Base-by-base conservation (phyloP, 352 stramenopile genomes). In the Globisporangium irregulare region DNA sequence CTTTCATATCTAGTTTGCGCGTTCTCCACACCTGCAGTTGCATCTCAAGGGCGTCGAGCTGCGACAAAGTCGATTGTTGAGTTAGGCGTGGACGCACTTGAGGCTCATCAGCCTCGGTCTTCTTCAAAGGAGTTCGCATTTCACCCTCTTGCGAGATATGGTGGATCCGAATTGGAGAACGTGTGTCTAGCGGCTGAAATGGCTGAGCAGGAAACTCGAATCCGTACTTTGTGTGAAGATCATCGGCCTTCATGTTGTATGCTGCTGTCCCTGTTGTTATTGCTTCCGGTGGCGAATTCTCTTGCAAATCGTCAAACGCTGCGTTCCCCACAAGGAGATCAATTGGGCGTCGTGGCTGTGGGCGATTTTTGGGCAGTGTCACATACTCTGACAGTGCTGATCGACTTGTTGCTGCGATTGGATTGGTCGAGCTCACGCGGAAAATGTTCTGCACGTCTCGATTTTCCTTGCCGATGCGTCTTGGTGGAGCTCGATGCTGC, bases 281-380 rank as follows among this genome's bases (percentile, higher is more conserved):
- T 59, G 53, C 14, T 32, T 50, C 7, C 7, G 48, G 29, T 20
- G 61, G 4, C 9, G 9, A 4, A 46, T 50, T 27, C 20, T 36
- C 14, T 61, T 4, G 29, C 12, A 36, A 2, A 0, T 59, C 27
- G 4, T 55, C 62, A 20, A 36, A 1, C 29, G 22, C 25, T 1
- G 22, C 5, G 14, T 51, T 43, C 22, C 5, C 54, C 0, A 78
- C 22, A 0, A 84, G 69, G 8, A 82, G 60, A 50, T 77, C 74
- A 32, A 84, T 61, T 0, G 77, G 67, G 46, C 75, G 78, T n/a
- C 77, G 69, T 6, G 77, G 77, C 48, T 68, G 74, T 43, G 77
- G 77, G 8, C 77, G 72, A 46, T 69, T 76, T 59, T 62, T 56
- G 18, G 68, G 74, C n/a, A 77, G 27, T 48, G 70, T 70, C n/a